These are phyloP conservation scores for Kuraishia hungarica DNA, from an alignment of 805 yeast genomes.

Conservation along the genomic window DNA sequence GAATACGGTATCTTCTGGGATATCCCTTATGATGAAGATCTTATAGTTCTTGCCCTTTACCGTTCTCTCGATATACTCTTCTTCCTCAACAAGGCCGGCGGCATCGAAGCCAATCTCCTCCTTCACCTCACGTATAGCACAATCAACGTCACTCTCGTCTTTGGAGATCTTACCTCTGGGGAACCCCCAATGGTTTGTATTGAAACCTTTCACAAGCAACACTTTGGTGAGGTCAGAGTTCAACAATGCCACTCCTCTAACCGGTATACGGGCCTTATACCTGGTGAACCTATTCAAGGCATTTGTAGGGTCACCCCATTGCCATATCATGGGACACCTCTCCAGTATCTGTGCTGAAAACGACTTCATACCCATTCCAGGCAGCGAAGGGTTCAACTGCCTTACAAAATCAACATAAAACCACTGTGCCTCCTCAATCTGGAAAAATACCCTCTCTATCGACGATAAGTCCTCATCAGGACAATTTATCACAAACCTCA, in stretches of 20 bases:
- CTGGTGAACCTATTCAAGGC: conserved; percentile 74
- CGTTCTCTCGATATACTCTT: conserved; percentile 74
- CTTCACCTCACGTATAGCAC: conserved; percentile 85
- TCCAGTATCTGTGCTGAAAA: conserved; percentile 64
- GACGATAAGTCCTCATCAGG: conserved; percentile 87
- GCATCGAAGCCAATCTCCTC: conserved; percentile 95
- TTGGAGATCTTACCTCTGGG: conserved; percentile 96
- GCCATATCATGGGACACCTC: conserved; percentile 70
- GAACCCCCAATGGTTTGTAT: conserved; percentile 80
- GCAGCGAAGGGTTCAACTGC: conserved; percentile 64
- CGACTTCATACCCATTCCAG: conserved; percentile 65
- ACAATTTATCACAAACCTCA: conserved; percentile 82
- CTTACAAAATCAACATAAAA: conserved; percentile 82
- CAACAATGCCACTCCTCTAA: conserved; percentile 88
- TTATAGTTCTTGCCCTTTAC: conserved; percentile 78
- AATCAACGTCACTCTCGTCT: conserved; percentile 78
- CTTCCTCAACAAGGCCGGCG: conserved; percentile 52
- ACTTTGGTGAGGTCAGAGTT: conserved; percentile 63
- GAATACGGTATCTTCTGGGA: conserved; percentile 71
- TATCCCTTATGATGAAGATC: conserved; percentile 67
- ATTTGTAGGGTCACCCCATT: conserved; percentile 75
- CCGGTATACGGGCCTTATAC: conserved; percentile 89
- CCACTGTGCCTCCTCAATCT: conserved; percentile 98
- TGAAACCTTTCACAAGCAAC: conserved; percentile 77
- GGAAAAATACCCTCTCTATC: conserved; percentile 78